Conservation (phyloP, 768 basidiomycete genomes). For the Candolleomyces eurysporus region DNA sequence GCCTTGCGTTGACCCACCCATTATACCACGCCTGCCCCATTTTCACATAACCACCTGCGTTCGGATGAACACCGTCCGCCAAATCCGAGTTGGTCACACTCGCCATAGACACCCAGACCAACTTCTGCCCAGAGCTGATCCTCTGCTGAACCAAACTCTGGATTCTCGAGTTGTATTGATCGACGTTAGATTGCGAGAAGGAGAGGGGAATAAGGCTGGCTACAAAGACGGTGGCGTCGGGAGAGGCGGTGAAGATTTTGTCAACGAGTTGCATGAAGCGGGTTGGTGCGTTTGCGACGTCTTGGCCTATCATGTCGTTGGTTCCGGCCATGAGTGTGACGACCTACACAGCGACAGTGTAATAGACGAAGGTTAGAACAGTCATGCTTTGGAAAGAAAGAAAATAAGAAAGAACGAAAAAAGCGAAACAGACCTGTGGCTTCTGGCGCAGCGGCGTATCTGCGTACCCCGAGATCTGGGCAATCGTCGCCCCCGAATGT, state of each 20-base stretch:
- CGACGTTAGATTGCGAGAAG: constrained; percentile 3
- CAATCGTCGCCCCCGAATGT: constrained; percentile 1
- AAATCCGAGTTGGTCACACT: constrained; percentile 1
- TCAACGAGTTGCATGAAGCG: constrained; percentile 9
- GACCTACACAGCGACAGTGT: not conserved
- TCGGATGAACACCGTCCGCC: constrained; percentile 10
- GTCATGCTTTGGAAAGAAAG: too few species aligned
- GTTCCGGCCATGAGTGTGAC: constrained; percentile 8
- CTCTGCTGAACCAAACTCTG: not conserved
- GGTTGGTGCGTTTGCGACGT: constrained; percentile 6
- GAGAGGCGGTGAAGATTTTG: constrained; percentile 11
- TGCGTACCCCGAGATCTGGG: constrained; percentile 9
- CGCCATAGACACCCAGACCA: constrained; percentile 7
- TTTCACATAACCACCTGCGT: constrained; percentile 6
- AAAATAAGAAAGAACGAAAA: not conserved
- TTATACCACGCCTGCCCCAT: constrained; percentile 8
- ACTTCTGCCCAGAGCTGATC: constrained; percentile 1
- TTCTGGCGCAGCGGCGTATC: not conserved
- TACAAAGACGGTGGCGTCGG: constrained; percentile 8
- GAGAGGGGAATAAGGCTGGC: constrained; percentile 7
- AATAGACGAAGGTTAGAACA: too few species aligned
- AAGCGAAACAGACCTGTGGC: not conserved
- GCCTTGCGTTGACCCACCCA: constrained; percentile 7
- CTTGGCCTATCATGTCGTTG: constrained; percentile 7
- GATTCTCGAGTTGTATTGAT: constrained; percentile 2